Conservation (phyloP, 164 flowering plant species). For the Tetracentron sinense region DNA sequence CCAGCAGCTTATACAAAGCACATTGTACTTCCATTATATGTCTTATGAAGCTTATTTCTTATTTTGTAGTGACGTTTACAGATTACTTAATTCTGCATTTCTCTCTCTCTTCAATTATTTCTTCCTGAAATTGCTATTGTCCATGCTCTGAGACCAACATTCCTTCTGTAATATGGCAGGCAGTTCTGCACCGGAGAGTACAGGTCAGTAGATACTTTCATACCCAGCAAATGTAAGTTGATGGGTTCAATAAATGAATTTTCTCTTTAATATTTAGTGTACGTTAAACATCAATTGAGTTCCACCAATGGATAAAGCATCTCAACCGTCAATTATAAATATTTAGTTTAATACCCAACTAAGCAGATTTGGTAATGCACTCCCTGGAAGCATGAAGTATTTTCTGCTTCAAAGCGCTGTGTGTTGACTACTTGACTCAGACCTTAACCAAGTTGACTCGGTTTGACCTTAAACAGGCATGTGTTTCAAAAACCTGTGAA, state of each 20-base stretch:
- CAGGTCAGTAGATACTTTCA: constrained; percentile 41
- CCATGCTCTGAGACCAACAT: not conserved
- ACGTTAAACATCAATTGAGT: not conserved
- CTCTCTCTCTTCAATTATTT: not conserved
- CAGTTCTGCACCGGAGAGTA: constrained; percentile 94
- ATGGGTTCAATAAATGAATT: not conserved
- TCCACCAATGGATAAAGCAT: not conserved
- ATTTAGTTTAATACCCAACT: not conserved
- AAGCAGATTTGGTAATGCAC: not conserved
- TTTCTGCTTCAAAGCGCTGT: not conserved
- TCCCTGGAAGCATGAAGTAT: not conserved
- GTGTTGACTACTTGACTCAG: not conserved
- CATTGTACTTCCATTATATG: not conserved
- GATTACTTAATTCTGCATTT: not conserved
- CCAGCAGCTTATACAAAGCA: not conserved
- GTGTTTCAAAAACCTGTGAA: too few relatives aligned
- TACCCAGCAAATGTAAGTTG: constrained; percentile 3
- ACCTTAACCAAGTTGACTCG: not conserved
- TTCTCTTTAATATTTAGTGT: not conserved
- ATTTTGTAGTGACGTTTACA: not conserved
- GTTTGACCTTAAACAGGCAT: too few relatives aligned
- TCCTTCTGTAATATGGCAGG: constrained; percentile 36
- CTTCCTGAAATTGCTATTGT: not conserved
- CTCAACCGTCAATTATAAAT: not conserved
- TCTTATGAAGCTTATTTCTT: not conserved